Conservation (phyloP, 768 basidiomycete species). For the Sarcodon sp. region DNA sequence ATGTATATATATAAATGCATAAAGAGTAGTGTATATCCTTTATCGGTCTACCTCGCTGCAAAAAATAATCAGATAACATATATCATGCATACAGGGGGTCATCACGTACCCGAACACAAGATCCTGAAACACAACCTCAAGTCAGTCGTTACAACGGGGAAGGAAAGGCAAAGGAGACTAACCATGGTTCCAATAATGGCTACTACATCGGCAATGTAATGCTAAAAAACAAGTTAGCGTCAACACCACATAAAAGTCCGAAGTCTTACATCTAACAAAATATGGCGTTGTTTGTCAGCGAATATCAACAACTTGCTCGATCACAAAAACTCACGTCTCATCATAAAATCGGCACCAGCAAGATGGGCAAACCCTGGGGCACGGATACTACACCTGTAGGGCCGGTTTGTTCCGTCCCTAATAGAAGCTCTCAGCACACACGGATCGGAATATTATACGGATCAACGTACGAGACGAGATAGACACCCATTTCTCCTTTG, state of each 20-base stretch:
- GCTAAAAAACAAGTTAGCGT: constrained; percentile 24
- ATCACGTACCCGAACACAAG: constrained; percentile 83
- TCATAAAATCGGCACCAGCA: constrained; percentile 96
- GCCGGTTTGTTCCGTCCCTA: constrained; percentile 89
- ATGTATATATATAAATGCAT: neutral
- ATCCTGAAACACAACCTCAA: constrained; percentile 31
- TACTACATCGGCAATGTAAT: constrained; percentile 90
- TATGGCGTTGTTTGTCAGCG: neutral
- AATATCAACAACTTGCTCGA: neutral
- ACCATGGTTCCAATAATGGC: constrained; percentile 98
- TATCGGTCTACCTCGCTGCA: constrained; percentile 33
- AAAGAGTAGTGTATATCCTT: constrained; percentile 4
- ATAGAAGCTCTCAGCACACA: neutral
- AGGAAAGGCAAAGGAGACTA: constrained; percentile 14
- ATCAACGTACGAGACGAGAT: constrained; percentile 76
- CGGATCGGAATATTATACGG: neutral
- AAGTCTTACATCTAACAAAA: constrained; percentile 23
- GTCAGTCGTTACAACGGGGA: constrained; percentile 1
- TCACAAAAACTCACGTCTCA: constrained; percentile 56
- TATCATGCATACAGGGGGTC: neutral
- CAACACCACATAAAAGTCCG: neutral
- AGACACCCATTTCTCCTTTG: constrained; percentile 98
- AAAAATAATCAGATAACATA: constrained; percentile 1
- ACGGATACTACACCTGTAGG: constrained; percentile 94
- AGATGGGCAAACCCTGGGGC: constrained; percentile 95